Conservation (phyloP, 106 monocot genomes). For the Chionographis japonica region DNA sequence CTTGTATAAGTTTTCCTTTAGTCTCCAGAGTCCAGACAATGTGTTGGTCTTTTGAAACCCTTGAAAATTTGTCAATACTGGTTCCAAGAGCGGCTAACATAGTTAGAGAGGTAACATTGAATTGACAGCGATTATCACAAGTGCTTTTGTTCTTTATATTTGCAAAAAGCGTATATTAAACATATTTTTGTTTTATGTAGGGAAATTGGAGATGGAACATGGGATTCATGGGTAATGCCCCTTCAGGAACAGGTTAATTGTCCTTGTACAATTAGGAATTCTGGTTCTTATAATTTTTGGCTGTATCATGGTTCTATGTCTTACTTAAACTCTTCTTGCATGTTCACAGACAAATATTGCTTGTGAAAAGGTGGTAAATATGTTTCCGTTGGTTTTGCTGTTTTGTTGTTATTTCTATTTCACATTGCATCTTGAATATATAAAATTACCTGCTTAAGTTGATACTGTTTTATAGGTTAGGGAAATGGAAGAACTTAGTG, state of each 20-base stretch:
- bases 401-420: neutral
- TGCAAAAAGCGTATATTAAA: no score
- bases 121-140: no score
- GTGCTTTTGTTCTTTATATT: no score
- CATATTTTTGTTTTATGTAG: conserved; percentile 16
- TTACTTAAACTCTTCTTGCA: conserved; percentile 3
- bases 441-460: neutral
- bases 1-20: no score
- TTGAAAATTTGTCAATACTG: no score
- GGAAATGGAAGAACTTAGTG: conserved; percentile 63
- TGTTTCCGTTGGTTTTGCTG: neutral
- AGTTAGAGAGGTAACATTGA: no score
- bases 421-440: neutral
- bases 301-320: neutral
- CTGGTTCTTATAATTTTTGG: neutral
- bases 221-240: conserved; percentile 82
- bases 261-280: neutral
- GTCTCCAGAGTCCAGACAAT: no score
- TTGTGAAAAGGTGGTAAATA: conserved; percentile 63
- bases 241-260: conserved; percentile 62
- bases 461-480: conserved; percentile 46
- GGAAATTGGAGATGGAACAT: conserved; percentile 76
- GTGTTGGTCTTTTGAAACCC: no score
- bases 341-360: conserved; percentile 49
- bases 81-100: no score